phyloP scores from a whole-genome alignment of 306 rosid species.

The Senna tora region DNA sequence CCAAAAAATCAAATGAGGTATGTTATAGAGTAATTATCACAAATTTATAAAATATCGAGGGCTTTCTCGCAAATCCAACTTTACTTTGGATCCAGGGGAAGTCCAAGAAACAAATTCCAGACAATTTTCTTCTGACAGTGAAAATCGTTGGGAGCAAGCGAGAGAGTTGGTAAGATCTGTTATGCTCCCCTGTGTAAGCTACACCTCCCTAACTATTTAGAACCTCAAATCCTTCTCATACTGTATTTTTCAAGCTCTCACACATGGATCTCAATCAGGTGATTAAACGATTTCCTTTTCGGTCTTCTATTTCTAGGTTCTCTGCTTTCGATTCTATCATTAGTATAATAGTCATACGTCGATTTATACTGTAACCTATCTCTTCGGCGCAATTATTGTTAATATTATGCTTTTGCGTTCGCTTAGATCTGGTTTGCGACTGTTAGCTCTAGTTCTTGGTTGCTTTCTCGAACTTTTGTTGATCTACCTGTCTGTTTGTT shows the following conservation, averaged over 20 bases:
- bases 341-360: background rate
- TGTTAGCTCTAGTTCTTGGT: background rate
- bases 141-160: background rate
- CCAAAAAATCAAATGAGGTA: background rate
- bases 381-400: background rate
- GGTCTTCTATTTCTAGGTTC: background rate
- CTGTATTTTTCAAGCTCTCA: background rate
- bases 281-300: background rate
- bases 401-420: background rate
- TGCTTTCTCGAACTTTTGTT: background rate
- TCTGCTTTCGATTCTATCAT: background rate
- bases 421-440: conserved; percentile 18
- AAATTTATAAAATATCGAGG: background rate
- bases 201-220: background rate
- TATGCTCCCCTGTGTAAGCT: background rate
- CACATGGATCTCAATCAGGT: conserved; percentile 48
- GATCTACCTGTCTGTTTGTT: background rate
- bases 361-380: background rate
- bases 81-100: background rate
- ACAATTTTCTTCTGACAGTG: background rate
- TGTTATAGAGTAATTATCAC: background rate
- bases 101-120: background rate
- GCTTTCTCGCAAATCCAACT: background rate
- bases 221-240: conserved; percentile 3
- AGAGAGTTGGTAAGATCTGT: conserved; percentile 21